Evolutionary conservation across 2,329 filamentous ascomycete species (phyloP).

Genomic region (Xylariaceae sp.): DNA sequence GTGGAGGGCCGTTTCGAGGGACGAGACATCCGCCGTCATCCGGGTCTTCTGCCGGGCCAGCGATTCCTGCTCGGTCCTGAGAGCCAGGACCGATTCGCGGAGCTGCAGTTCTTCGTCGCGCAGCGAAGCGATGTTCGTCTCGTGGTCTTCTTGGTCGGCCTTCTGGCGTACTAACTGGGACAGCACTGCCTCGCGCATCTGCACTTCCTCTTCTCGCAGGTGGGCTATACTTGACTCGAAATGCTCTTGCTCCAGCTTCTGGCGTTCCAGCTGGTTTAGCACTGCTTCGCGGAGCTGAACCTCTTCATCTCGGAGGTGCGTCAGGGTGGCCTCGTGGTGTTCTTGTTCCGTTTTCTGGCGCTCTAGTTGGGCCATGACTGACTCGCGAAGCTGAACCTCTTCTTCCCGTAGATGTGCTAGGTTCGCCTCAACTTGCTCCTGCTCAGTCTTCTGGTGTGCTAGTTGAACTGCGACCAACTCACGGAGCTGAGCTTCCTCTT

Average conservation of each 20-base stretch:
- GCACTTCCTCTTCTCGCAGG: background rate
- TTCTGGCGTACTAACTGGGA: background rate
- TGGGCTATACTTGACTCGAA: background rate
- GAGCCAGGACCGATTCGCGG: conserved; percentile 56
- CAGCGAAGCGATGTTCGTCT: conserved; percentile 55
- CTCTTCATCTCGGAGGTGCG: background rate
- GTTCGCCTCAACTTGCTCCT: conserved; percentile 46
- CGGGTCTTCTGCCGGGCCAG: conserved; percentile 77
- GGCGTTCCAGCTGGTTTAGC: background rate
- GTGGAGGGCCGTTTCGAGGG: conserved; percentile 85
- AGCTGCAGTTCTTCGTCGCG: conserved; percentile 57
- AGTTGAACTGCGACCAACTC: background rate
- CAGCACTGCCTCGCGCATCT: background rate
- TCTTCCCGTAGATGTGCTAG: background rate
- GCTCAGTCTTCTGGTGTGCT: conserved; percentile 44
- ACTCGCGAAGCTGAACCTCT: background rate
- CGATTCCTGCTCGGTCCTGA: conserved; percentile 73
- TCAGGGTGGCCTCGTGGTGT: background rate
- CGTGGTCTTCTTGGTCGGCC: conserved; percentile 62
- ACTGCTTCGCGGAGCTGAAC: background rate
- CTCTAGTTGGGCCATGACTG: background rate
- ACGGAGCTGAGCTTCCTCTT: background rate
- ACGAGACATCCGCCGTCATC: conserved; percentile 82
- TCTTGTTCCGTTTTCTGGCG: background rate
- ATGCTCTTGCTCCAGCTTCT: background rate